Evolutionary conservation across 2,329 filamentous ascomycete genomes (phyloP).

Genomic region (Leptodontidium sp.): DNA sequence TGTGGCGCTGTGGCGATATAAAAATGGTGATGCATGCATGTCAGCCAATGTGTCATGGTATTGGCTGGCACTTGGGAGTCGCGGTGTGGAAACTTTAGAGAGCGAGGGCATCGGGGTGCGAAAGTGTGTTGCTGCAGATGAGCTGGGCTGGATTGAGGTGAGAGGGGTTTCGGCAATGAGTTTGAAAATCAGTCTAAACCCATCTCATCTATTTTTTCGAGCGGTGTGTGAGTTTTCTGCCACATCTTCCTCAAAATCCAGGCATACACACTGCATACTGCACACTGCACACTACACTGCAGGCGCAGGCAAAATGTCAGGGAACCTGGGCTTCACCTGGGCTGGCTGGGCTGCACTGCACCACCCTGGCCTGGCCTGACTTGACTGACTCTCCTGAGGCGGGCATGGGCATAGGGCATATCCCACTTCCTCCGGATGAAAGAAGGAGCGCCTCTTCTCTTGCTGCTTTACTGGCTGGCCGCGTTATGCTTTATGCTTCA

Average conservation of each 20-base stretch:
- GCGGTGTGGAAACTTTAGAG: constrained; percentile 2
- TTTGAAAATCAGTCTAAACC: not conserved
- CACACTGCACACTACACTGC: too few species aligned
- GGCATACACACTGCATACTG: too few species aligned
- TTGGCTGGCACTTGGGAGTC: constrained; percentile 7
- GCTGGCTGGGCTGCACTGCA: too few species aligned
- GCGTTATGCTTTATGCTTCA: not conserved
- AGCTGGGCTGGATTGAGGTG: not conserved
- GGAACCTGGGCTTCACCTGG: too few species aligned
- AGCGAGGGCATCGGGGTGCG: not conserved
- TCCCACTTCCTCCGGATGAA: constrained; percentile 12
- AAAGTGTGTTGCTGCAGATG: not conserved
- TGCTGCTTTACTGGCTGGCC: not conserved
- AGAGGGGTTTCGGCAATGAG: not conserved
- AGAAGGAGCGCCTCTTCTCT: constrained; percentile 14
- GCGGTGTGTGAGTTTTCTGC: not conserved
- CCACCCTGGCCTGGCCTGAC: not conserved
- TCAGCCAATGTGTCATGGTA: constrained; percentile 10
- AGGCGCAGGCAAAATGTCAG: too few species aligned
- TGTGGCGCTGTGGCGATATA: not conserved
- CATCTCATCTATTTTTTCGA: not conserved
- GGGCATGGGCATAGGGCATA: not conserved
- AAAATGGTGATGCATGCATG: not conserved
- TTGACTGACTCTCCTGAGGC: not conserved
- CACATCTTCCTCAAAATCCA: not conserved